Evolutionary conservation across 805 yeast genomes (phyloP), one percentile per base, ranked within the genome.

Genomic region (Candida incommunis): DNA sequence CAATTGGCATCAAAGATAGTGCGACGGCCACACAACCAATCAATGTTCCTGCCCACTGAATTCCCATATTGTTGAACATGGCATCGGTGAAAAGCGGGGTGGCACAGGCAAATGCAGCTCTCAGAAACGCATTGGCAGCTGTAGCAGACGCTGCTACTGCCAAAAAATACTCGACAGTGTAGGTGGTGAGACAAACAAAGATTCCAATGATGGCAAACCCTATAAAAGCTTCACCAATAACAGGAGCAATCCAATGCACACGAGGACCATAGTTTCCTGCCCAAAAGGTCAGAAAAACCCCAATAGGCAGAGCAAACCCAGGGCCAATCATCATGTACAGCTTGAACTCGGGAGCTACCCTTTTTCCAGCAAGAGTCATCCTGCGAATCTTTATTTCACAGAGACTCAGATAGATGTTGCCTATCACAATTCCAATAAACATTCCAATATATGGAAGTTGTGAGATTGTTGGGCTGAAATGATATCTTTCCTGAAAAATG

Each of bases 221-320:
- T 45, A 74, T 69, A 20, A 72, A 52, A 7, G 66, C 65, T n/a
- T 76, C 69, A 4, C 78, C 81, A 41, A 78, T 62, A 60, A 73
- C 68, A 23, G 80, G 83, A 4, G 68, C 74, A 16, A 70, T 60
- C 78, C 78, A 74, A 58, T 80, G 95, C 34, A 84, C 75, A 40
- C 62, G 62, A 22, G 78, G 62, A 41, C 73, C 79, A 62, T 78
- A 86, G 50, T 75, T 72, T 58, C 95, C 95, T 5, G 90, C 68
- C 95, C 95, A 87, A 46, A 83, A 75, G 60, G 87, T 69, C 94
- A 94, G 82, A 55, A 86, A 70, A 49, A 86, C 66, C 44, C 95
- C 95, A 45, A 76, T 67, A 23, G 94, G 82, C 67, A 87, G 84
- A 4, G 72, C 58, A 45, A 83, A 50, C 21, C 80, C 78, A 25